phyloP scores from a whole-genome alignment of 768 basidiomycete genomes.

The Lactarius vividus region DNA sequence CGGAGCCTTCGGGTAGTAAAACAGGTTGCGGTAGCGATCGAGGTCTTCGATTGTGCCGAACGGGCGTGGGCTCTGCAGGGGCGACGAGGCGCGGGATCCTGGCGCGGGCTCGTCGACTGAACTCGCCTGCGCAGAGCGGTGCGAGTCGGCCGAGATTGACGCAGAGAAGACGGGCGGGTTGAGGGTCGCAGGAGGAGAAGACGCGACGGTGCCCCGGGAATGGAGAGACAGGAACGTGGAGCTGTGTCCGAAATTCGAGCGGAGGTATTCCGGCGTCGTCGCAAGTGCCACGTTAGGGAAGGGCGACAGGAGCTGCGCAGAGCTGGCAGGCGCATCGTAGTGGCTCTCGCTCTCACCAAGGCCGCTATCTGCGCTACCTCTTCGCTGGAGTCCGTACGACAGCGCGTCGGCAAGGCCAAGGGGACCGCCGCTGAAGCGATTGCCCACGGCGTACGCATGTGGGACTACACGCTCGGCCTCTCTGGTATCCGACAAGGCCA shows the following conservation, averaged over 20 bases:
- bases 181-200: constrained; percentile 31
- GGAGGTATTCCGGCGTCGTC: not conserved
- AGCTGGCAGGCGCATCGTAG: not conserved
- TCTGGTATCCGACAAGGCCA: not conserved
- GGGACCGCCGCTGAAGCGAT: constrained; percentile 16
- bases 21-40: constrained; percentile 71
- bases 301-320: constrained; percentile 17
- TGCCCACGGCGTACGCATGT: constrained; percentile 24
- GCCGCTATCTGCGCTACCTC: constrained; percentile 43
- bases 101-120: constrained; percentile 23
- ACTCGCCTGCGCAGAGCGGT: constrained; percentile 15
- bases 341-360: constrained; percentile 47
- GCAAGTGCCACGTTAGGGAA: constrained; percentile 6
- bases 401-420: constrained; percentile 66
- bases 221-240: constrained; percentile 8
- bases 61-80: constrained; percentile 48
- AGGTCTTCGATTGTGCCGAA: constrained; percentile 63
- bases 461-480: not conserved
- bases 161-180: constrained; percentile 32
- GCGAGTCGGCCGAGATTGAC: constrained; percentile 18
- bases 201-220: constrained; percentile 31
- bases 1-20: constrained; percentile 50
- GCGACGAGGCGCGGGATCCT: constrained; percentile 36
- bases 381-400: constrained; percentile 42
- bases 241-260: not conserved